Evolutionary conservation across 192 early-diverging fungal genomes (phyloP).

Genomic region (Tieghemiomyces parasiticus): DNA sequence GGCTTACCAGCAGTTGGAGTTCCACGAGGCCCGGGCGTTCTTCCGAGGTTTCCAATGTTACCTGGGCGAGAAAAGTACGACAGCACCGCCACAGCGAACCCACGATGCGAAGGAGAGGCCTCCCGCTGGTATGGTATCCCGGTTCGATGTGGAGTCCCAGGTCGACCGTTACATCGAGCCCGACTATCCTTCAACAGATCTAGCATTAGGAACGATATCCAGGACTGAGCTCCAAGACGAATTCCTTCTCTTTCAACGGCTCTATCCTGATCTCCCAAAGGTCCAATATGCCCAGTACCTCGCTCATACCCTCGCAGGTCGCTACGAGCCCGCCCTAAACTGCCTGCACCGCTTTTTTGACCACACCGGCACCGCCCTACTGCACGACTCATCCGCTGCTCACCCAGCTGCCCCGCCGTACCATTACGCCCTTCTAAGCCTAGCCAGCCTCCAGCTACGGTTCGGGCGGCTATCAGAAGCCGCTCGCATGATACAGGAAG

Average conservation of each 20-base stretch:
- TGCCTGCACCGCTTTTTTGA: not conserved
- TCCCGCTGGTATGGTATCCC: not conserved
- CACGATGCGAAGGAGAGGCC: not conserved
- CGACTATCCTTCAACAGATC: too few species aligned
- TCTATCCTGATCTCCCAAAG: not conserved
- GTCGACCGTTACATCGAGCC: not conserved
- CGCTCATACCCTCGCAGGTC: not conserved
- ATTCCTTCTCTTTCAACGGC: not conserved
- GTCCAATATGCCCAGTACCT: not conserved
- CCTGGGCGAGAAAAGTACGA: not conserved
- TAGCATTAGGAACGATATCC: not conserved
- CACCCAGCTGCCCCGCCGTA: too few species aligned
- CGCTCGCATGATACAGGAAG: not conserved
- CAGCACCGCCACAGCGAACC: not conserved
- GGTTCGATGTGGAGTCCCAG: not conserved
- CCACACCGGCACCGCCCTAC: not conserved
- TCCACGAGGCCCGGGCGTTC: slow-evolving; percentile 18
- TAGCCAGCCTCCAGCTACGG: not conserved
- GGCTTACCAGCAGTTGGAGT: slow-evolving; percentile 28
- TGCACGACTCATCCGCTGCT: too few species aligned
- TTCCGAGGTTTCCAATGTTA: slow-evolving; percentile 13
- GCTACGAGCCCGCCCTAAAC: not conserved
- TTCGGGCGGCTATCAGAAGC: not conserved
- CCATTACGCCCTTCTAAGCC: not conserved
- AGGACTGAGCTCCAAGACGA: not conserved